These are phyloP conservation scores for Trametes punicea DNA, from an alignment of 768 basidiomycete genomes.

Conservation along the genomic window DNA sequence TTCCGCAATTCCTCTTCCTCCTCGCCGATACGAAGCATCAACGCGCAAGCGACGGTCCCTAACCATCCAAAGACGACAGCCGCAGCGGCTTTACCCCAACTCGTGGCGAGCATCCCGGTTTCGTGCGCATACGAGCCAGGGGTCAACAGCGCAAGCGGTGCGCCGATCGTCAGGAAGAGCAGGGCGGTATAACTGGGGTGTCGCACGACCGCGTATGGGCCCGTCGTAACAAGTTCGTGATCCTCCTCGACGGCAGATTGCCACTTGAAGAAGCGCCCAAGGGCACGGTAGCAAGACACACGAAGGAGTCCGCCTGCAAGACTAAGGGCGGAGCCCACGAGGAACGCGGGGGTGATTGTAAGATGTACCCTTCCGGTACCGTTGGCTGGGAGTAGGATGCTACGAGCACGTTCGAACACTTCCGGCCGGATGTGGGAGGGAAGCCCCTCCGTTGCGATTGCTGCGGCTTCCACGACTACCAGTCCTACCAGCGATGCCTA, in stretches of 20 bases:
- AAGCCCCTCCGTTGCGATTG: neutral
- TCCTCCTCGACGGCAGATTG: constrained; percentile 11
- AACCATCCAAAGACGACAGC: neutral
- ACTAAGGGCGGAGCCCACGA: neutral
- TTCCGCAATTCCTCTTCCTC: constrained; percentile 20
- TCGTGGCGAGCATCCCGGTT: constrained; percentile 3
- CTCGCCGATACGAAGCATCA: constrained; percentile 4
- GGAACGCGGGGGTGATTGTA: neutral
- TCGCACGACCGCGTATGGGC: constrained; percentile 21
- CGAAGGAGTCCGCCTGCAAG: neutral
- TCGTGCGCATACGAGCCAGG: constrained; percentile 8
- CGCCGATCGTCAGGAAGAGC: neutral
- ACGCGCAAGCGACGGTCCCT: neutral
- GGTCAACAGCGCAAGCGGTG: neutral
- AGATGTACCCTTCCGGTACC: neutral
- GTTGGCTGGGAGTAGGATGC: neutral
- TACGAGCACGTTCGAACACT: neutral
- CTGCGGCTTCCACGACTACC: neutral
- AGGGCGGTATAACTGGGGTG: constrained; percentile 21
- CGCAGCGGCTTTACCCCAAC: constrained; percentile 1
- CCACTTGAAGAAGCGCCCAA: constrained; percentile 23
- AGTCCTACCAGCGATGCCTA: neutral
- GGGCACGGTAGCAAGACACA: constrained; percentile 10
- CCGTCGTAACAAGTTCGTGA: constrained; percentile 19
- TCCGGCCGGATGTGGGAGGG: neutral